These are phyloP conservation scores for Russula griseocarnosa DNA, from an alignment of 768 basidiomycete genomes.

Conservation along the genomic window DNA sequence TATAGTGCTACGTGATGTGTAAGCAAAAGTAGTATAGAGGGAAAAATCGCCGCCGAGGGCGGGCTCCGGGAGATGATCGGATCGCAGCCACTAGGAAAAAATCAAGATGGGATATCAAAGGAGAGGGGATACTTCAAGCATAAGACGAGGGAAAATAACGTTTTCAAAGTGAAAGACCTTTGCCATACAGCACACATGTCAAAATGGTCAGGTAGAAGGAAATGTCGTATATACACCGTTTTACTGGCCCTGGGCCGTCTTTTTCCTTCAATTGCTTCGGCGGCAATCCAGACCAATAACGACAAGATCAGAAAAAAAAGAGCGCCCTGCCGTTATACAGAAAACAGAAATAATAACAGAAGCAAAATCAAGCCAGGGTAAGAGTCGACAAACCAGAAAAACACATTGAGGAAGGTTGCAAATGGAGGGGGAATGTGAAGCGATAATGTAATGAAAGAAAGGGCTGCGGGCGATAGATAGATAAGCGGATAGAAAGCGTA, in stretches of 20 bases:
- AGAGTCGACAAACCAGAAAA: slow-evolving; percentile 5
- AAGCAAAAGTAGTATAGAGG: neutral
- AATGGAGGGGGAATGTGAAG: neutral
- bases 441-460: slow-evolving; percentile 19
- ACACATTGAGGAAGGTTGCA: slow-evolving; percentile 1
- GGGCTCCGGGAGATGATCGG: neutral
- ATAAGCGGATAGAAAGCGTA: slow-evolving; percentile 16
- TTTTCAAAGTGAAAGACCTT: slow-evolving; percentile 3
- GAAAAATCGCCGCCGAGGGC: slow-evolving; percentile 25
- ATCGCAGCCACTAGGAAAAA: neutral
- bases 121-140: neutral
- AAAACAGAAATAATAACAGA: slow-evolving; percentile 13
- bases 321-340: slow-evolving; percentile 11
- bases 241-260: neutral
- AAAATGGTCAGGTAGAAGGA: neutral
- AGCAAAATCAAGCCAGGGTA: slow-evolving; percentile 2
- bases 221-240: slow-evolving; percentile 8
- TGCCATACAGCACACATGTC: neutral
- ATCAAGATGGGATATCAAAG: neutral
- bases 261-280: neutral
- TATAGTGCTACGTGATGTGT: neutral
- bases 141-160: neutral
- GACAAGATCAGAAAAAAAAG: neutral
- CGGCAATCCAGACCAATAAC: slow-evolving; percentile 3
- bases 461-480: slow-evolving; percentile 13